A percentile compares a stretch with the other conserved stretches of the same genome.
Evolutionary conservation across 371 early-diverging fungal species (phyloP).

Genomic region (Catenaria anguillulae): DNA sequence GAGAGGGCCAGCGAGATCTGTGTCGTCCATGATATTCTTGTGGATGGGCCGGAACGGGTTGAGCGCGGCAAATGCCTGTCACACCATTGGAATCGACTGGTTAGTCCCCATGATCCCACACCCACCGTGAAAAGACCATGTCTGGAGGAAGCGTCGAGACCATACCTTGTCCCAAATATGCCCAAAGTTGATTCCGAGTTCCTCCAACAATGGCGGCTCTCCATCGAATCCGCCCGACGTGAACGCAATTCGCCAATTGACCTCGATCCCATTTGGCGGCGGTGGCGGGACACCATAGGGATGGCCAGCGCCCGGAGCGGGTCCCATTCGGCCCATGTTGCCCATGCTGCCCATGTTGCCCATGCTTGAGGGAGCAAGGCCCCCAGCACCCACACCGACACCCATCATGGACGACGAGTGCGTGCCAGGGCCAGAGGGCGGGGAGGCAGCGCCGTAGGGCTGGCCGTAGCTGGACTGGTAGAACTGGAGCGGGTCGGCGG

Average conservation of each 20-base stretch:
- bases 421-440: too few species aligned
- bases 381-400: too few species aligned
- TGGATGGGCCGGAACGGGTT: conserved; percentile 81
- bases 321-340: not conserved
- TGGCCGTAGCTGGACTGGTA: not conserved
- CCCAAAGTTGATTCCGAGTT: conserved; percentile 78
- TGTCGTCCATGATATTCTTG: conserved; percentile 78
- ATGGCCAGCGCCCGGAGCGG: not conserved
- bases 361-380: too few species aligned
- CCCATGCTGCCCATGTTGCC: not conserved
- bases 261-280: not conserved
- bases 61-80: conserved; percentile 56
- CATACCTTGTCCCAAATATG: conserved; percentile 60
- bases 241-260: conserved; percentile 23
- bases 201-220: conserved; percentile 79
- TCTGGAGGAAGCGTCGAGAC: too few species aligned
- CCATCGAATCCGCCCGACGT: conserved; percentile 74
- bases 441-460: too few species aligned
- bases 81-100: conserved; percentile 19
- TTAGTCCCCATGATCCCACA: not conserved
- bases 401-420: too few species aligned
- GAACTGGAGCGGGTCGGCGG: not conserved
- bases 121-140: not conserved
- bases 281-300: not conserved
- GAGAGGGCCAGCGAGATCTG: conserved; percentile 88